These are phyloP conservation scores for Fusarium oligoseptatum DNA, from an alignment of 2,329 filamentous ascomycete species.

Conservation along the genomic window DNA sequence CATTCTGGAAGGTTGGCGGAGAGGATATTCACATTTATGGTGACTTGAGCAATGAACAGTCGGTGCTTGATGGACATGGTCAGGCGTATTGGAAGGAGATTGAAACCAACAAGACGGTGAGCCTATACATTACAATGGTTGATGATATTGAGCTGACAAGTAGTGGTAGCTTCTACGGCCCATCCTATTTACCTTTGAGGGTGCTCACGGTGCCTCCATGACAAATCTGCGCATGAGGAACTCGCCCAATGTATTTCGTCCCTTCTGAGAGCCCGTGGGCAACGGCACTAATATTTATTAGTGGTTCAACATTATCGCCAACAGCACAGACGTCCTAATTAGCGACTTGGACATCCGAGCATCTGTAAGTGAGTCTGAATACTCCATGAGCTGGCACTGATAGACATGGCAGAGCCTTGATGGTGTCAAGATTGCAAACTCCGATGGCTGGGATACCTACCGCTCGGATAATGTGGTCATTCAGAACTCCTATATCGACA, in stretches of 20 bases:
- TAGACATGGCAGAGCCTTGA: slow-evolving; percentile 25
- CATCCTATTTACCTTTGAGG: slow-evolving; percentile 41
- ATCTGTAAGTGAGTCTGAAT: slow-evolving; percentile 46
- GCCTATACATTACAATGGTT: slow-evolving; percentile 63
- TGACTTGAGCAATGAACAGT: slow-evolving; percentile 72
- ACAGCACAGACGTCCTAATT: slow-evolving; percentile 74
- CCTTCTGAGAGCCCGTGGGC: fast-evolving
- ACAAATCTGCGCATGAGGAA: slow-evolving; percentile 72
- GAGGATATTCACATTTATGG: slow-evolving; percentile 73
- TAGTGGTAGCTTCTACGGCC: slow-evolving; percentile 49
- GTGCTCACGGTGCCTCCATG: slow-evolving; percentile 65
- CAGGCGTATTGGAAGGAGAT: slow-evolving; percentile 43
- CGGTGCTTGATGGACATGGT: slow-evolving; percentile 68
- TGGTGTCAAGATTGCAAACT: slow-evolving; percentile 61
- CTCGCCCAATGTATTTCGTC: slow-evolving; percentile 54
- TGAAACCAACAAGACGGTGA: slow-evolving; percentile 34
- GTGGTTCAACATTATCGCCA: slow-evolving; percentile 71
- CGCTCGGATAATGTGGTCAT: slow-evolving; percentile 73
- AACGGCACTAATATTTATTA: slow-evolving; percentile 5
- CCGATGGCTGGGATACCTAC: slow-evolving; percentile 75
- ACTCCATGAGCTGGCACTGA: background rate
- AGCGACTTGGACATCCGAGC: slow-evolving; percentile 72
- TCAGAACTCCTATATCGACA: slow-evolving; percentile 70
- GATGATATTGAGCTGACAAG: slow-evolving; percentile 4
- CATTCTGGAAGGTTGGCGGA: slow-evolving; percentile 51